Base-by-base conservation (phyloP, 352 stramenopile genomes). In the Phytophthora chlamydospora region DNA sequence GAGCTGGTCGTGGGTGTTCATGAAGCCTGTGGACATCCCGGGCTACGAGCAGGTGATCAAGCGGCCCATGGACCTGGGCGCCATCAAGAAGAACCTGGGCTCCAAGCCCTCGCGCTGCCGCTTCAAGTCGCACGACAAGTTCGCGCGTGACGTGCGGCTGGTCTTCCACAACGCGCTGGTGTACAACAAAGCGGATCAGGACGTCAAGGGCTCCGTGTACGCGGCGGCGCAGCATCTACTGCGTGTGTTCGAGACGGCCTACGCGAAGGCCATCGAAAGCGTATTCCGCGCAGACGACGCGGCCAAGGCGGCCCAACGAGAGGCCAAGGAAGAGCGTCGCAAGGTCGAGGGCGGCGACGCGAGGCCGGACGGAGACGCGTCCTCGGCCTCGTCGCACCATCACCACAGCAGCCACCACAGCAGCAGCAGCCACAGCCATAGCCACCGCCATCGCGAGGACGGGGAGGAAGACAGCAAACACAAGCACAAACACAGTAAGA, bases 1-100 rank as follows among this genome's bases (percentile, higher is more conserved):
- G 64, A 93, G 77, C 71, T 93, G 85, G 85, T 93, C 85, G 2
- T 93, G 85, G 85, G 81, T 91, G 24, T 95, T 95, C 63, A 91
- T 95, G 83, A 75, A 67, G 54, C 84, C 83, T 21, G 84, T 93
- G 57, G 61, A 66, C 14, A 88, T 93, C 51, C 69, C 83, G 1
- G 81, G 80, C 41, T 94, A 94, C 68, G 72, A 86, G 12, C 32
- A 85, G 44, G 62, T 94, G 46, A 84, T 91, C 58, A 91, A 91
- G 55, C 89, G 85, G 55, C 82, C 80, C 65, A 95, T 95, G 86
- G 86, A 93, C 60, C 61, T 95, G 24, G 82, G 80, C 38, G 90
- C 84, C 0, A 78, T 95, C 19, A 80, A 81, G 61, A 85, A 89
- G 67, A 81, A 93, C 42, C 38, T 95, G 5, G 86, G 86, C 46